A percentile compares a stretch with the other conserved stretches of the same genome.
These are phyloP conservation scores for Artemisia tridentata DNA, from an alignment of 129 eudicot genomes.

Conservation along the genomic window DNA sequence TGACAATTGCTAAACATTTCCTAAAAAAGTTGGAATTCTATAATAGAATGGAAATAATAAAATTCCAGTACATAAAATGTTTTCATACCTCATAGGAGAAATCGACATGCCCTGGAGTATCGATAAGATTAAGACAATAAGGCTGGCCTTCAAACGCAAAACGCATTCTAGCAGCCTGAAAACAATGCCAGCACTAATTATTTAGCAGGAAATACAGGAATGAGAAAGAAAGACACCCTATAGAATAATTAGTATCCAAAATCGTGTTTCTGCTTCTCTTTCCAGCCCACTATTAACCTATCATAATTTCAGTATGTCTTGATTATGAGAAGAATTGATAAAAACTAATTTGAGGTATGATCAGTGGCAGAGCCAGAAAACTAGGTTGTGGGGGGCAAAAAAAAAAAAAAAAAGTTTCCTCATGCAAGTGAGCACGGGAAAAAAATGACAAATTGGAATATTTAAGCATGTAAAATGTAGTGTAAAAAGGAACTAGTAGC, in stretches of 20 bases:
- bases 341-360: constrained; percentile 4
- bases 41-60: constrained; percentile 14
- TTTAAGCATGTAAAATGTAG: no score
- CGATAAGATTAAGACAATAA: constrained; percentile 87
- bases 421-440: no score
- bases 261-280: neutral
- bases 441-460: no score
- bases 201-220: constrained; percentile 4
- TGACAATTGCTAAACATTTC: constrained; percentile 18
- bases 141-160: constrained; percentile 62
- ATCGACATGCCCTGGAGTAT: constrained; percentile 99
- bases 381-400: no score
- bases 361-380: no score
- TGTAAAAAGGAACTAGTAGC: no score
- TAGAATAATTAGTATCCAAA: constrained; percentile 14
- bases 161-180: constrained; percentile 99
- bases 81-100: constrained; percentile 88
- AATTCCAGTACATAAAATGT: neutral
- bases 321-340: constrained; percentile 4
- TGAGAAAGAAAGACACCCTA: neutral
- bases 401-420: no score
- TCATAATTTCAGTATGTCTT: neutral
- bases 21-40: neutral
- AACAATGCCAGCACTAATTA: constrained; percentile 9
- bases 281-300: constrained; percentile 4